Base-by-base conservation (phyloP, 139 green algal genomes). In the Ettlia oleoabundans region DNA sequence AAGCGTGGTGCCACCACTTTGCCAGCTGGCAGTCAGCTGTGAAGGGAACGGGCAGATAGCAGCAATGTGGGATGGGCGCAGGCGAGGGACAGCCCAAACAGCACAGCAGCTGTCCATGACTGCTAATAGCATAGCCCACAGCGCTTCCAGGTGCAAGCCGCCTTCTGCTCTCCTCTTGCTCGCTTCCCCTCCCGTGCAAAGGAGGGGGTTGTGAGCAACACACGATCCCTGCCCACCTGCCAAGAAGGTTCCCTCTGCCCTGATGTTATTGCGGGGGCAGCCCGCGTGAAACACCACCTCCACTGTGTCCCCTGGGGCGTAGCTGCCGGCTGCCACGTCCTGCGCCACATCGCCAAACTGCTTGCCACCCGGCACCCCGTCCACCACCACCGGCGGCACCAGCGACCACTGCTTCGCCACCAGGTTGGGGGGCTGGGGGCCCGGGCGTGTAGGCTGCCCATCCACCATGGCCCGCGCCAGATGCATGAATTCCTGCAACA, bases 251-350 rank as follows among this genome's bases (percentile, higher is more conserved):
- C 85, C 81, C 47, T 89, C 87, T 32, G 73, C 83, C 6, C 86
- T 78, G 35, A 96, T 76, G 83, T 95, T 91, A 82, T 97, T 97
- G 61, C 94, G 88, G 0, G 93, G 94, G 80, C 88, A 92, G 32
- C 81, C 91, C 1, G 89, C 89, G 75, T 93, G 89, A 84, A 97
- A 97, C n/a, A 84, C 82, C 1, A 76, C 92, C 35, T 51, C 67
- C 7, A 93, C 92, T 3, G 72, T 85, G 13, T 93, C 77, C 3
- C 85, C 85, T 9, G 72, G 40, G 9, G 10, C 8, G 58, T 88
- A 93, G 8, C n/a, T 61, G 22, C 30, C 71, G 67, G 61, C 33
- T 40, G 82, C 32, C 55, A 88, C 80, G 65, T 93, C 87, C 80
- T 87, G 18, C n/a, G 82, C 10, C 35, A 93, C 81, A 2, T 90